phyloP scores from a whole-genome alignment of 2,329 filamentous ascomycete genomes.

The Fusarium sororula region DNA sequence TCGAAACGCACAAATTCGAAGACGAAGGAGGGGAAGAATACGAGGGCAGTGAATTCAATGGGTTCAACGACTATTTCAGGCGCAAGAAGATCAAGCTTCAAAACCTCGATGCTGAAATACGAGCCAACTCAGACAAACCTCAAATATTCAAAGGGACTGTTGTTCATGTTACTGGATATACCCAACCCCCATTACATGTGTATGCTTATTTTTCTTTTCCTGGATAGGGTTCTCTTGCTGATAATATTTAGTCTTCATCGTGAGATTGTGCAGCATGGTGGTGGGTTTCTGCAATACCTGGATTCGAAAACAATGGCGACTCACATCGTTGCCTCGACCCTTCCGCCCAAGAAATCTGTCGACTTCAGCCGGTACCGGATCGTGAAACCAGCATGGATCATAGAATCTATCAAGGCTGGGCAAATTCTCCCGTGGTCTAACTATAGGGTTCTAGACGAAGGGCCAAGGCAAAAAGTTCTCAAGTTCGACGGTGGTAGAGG shows the following conservation, averaged over 20 bases:
- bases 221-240: conserved; percentile 8
- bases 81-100: conserved; percentile 98
- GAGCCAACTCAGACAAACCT: conserved; percentile 75
- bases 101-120: conserved; percentile 86
- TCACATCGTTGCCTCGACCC: conserved; percentile 89
- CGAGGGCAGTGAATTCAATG: conserved; percentile 83
- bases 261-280: conserved; percentile 91
- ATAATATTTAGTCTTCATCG: conserved; percentile 69
- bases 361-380: conserved; percentile 91
- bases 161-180: conserved; percentile 94
- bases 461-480: conserved; percentile 81
- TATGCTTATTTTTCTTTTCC: conserved; percentile 42
- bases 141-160: conserved; percentile 91
- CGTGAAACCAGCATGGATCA: conserved; percentile 93
- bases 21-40: conserved; percentile 93
- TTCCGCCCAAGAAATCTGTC: conserved; percentile 91
- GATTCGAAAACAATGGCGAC: conserved; percentile 95
- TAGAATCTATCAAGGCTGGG: conserved; percentile 85
- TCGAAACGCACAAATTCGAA: conserved; percentile 75
- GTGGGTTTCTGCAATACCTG: conserved; percentile 92
- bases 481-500: conserved; percentile 69
- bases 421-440: conserved; percentile 85
- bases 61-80: conserved; percentile 90
- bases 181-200: conserved; percentile 89
- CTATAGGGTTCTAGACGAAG: conserved; percentile 87